Evolutionary conservation across 2,329 filamentous ascomycete species (phyloP).

Genomic region (Hymenoscyphus fructigenus): DNA sequence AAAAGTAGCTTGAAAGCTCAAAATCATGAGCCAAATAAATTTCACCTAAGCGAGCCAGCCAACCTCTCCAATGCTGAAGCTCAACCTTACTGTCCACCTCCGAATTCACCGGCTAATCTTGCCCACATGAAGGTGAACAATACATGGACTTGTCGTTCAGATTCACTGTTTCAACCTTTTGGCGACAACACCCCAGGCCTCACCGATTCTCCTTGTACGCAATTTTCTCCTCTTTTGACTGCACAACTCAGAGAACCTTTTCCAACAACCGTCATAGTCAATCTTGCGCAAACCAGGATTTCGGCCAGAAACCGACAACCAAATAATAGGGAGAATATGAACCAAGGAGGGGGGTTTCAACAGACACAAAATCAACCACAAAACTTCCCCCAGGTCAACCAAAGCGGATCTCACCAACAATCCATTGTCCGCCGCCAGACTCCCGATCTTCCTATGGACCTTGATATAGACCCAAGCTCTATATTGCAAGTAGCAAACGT

Average conservation of each 20-base stretch:
- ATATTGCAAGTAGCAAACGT: no score
- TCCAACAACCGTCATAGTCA: neutral
- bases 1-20: neutral
- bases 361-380: no score
- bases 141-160: neutral
- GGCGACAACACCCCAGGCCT: neutral
- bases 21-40: neutral
- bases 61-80: neutral
- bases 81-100: neutral
- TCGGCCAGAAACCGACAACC: neutral
- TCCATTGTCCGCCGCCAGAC: no score
- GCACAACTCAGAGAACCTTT: neutral
- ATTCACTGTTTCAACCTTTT: neutral
- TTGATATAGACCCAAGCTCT: no score
- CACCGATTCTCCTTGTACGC: neutral
- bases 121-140: neutral
- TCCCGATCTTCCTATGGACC: no score
- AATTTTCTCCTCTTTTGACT: neutral
- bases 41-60: neutral
- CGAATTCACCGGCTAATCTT: neutral
- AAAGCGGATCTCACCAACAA: no score
- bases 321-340: neutral
- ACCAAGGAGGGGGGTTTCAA: neutral
- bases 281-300: neutral
- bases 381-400: no score